Conservation (phyloP, 352 stramenopile genomes). For the Pythium pyrilobum region DNA sequence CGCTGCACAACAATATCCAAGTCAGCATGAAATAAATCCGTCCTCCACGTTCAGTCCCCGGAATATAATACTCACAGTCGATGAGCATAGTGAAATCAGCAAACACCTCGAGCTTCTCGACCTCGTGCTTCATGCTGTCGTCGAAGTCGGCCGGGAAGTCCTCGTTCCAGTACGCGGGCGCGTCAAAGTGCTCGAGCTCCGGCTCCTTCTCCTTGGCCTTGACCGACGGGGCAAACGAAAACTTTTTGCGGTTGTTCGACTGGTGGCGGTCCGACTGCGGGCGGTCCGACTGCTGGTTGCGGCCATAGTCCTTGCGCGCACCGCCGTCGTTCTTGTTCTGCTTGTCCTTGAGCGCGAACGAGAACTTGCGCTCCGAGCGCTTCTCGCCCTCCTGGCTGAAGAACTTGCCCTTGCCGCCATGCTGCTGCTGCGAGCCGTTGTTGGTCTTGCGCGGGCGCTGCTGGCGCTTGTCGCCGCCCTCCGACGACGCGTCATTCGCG, state of each 20-base stretch:
- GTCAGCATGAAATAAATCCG: neutral
- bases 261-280: neutral
- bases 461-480: conserved; percentile 15
- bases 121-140: conserved; percentile 81
- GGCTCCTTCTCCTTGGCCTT: conserved; percentile 35
- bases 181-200: conserved; percentile 59
- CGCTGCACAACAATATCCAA: conserved; percentile 13
- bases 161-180: conserved; percentile 70
- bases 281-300: neutral
- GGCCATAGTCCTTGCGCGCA: neutral
- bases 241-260: conserved; percentile 41
- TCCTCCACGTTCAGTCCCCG: neutral
- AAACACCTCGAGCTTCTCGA: conserved; percentile 83
- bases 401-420: conserved; percentile 28
- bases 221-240: conserved; percentile 56
- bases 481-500: conserved; percentile 6
- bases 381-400: conserved; percentile 14
- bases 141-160: conserved; percentile 71
- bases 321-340: neutral
- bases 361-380: conserved; percentile 11
- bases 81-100: conserved; percentile 68
- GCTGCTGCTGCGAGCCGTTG: conserved; percentile 15
- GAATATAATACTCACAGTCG: conserved; percentile 31
- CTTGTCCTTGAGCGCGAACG: conserved; percentile 16
- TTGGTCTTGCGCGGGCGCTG: neutral